Base-by-base conservation (phyloP, 192 early-diverging fungal species). In the Coemansia sp. region DNA sequence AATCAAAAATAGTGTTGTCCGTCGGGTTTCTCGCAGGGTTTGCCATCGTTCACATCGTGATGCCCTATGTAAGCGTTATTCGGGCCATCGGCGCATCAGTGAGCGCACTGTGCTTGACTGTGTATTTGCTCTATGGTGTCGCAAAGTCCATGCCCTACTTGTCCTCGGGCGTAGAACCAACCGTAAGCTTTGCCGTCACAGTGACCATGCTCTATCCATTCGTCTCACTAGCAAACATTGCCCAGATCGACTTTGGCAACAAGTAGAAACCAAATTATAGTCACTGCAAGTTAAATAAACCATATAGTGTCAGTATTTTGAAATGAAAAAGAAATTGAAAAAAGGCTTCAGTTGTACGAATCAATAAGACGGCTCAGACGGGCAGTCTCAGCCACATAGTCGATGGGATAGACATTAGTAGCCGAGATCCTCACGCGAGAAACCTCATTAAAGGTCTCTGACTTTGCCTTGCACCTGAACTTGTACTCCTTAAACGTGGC, bases 401-500 rank as follows among this genome's bases (percentile, higher is more conserved):
- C 87, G 24, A 94, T 65, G 13, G 88, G 86, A 8, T 57, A 63
- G 20, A 80, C 71, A 12, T 74, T 58, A 1, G 90, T 18, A 29
- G 87, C 84, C 7, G 72, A 76, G 52, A 85, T 83, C 13, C 89
- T 79, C 1, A 87, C 76, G 43, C 88, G 80, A 34, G 75, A 64
- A 3, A 71, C 75, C 11, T 93, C 91, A 66, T 95, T 90, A 69
- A 88, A 99, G 29, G 71, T 88, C 68, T 99, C 95, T 31, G 79
- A 81, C 81, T 94, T 96, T 24, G 91, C 95, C 57, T 89, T 79
- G 75, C 92, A 86, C 41, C 91, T 88, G 78, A 99, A 90, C 27
- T 71, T 82, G 70, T 88, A 93, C 68, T 87, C 68, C 66, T 88
- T 89, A 85, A 95, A 94, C 36, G 80, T 80, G 20, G 89, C 86